Base-by-base conservation (phyloP, 169 alveolate species). In the Cryptosporidium parvum region DNA sequence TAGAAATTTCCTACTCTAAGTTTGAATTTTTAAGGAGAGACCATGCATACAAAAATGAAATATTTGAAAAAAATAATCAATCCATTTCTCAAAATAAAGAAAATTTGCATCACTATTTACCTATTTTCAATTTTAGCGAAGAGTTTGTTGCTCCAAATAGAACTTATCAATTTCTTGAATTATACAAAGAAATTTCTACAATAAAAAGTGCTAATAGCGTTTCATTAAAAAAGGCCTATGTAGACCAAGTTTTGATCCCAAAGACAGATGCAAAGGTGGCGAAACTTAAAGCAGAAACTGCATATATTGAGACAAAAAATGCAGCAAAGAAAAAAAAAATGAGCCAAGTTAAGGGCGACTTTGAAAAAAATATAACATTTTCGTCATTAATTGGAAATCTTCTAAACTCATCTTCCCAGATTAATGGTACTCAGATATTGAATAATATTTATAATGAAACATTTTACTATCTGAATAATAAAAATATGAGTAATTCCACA, bases 241-340 rank as follows among this genome's bases (percentile, higher is more conserved):
- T 73, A 73, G 71, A 73, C 21, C 39, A 29, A 21, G 86, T 73
- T 21, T 35, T 73, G 45, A 42, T 73, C 18, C 86, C 86, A 14
- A 73, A 35, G 45, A 58, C 86, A 4, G 86, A 73, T 58, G 86
- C 86, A 73, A 73, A 73, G 39, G 71, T 73, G 16, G 86, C 72
- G 18, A 73, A 73, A 33, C 86, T 73, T n/a, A 29, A 59, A 39
- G 86, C 86, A 14, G 86, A 73, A 73, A 73, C 86, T 29, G 86
- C 70, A 56, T 73, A 73, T 73, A 73, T 73, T 48, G 86, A 73
- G 53, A 73, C 86, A 12, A 73, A 73, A 59, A 73, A 73, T 53
- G 72, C 72, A 21, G 86, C 59, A 33, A 73, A 56, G 59, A 73
- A 31, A 35, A 58, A 73, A 35, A n/a, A n/a, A 18, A 56, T 73